These are phyloP conservation scores for Xylariaceae sp. DNA, from an alignment of 2,329 filamentous ascomycete species.

Conservation along the genomic window DNA sequence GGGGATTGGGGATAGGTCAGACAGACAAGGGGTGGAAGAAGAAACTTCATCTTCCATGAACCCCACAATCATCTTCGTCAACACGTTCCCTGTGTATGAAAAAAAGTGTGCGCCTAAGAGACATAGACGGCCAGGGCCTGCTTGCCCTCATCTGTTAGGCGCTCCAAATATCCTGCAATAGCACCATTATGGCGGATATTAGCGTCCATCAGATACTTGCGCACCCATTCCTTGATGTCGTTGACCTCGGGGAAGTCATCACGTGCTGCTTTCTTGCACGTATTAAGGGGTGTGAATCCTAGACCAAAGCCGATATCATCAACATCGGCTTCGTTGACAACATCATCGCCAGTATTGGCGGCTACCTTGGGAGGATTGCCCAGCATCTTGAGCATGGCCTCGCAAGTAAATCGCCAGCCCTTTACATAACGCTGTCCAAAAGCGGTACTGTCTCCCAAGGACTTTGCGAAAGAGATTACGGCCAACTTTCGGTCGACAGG, in stretches of 20 bases:
- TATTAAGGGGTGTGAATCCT: slow-evolving; percentile 89
- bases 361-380: slow-evolving; percentile 75
- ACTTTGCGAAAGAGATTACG: slow-evolving; percentile 89
- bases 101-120: slow-evolving; percentile 13
- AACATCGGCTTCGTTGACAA: slow-evolving; percentile 81
- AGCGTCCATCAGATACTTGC: slow-evolving; percentile 69
- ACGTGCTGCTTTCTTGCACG: slow-evolving; percentile 66
- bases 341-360: slow-evolving; percentile 62
- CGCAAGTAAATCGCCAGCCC: slow-evolving; percentile 87
- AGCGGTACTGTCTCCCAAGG: slow-evolving; percentile 75
- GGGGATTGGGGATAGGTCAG: no score
- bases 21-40: background rate
- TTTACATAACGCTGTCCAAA: slow-evolving; percentile 80
- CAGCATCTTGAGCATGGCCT: slow-evolving; percentile 81
- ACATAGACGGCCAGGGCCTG: slow-evolving; percentile 49
- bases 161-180: slow-evolving; percentile 66
- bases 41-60: background rate
- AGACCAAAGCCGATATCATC: slow-evolving; percentile 94
- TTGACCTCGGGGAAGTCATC: slow-evolving; percentile 85
- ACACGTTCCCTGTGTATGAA: background rate
- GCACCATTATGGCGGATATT: slow-evolving; percentile 68
- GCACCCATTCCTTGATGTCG: slow-evolving; percentile 80
- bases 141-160: slow-evolving; percentile 59
- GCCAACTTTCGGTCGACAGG: slow-evolving; percentile 90
- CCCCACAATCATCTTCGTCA: background rate